phyloP scores from a whole-genome alignment of 2,329 filamentous ascomycete species.

The Penicillium brasilianum region DNA sequence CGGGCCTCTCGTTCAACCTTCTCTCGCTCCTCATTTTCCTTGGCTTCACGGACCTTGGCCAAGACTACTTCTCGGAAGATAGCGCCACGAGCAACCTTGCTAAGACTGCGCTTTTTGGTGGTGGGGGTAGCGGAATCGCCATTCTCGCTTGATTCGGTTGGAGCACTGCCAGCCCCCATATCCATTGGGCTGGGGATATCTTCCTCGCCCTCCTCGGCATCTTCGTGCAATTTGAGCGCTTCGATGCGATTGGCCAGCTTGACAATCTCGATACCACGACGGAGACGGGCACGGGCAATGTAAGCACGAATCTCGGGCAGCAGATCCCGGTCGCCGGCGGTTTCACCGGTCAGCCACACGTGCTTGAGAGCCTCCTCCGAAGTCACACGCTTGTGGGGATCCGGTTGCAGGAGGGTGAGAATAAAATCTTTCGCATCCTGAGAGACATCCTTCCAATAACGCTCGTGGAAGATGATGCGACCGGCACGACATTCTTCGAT shows the following conservation, averaged over 20 bases:
- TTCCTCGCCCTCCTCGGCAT: constrained; percentile 70
- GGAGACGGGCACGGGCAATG: constrained; percentile 87
- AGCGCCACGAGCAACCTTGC: constrained; percentile 66
- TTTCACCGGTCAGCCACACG: constrained; percentile 88
- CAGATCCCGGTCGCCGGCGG: constrained; percentile 93
- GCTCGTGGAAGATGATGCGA: constrained; percentile 90
- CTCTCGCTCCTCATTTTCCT: constrained; percentile 78
- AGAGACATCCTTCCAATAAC: constrained; percentile 98
- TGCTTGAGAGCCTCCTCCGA: constrained; percentile 82
- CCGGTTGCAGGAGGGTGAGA: constrained; percentile 74
- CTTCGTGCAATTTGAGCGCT: constrained; percentile 88
- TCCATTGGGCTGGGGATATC: constrained; percentile 64
- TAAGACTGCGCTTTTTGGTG: constrained; percentile 59
- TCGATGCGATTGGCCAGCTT: constrained; percentile 96
- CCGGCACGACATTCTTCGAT: constrained; percentile 90
- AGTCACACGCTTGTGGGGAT: constrained; percentile 75
- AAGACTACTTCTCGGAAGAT: constrained; percentile 95
- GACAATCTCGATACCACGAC: constrained; percentile 92
- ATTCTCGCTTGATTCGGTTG: constrained; percentile 23
- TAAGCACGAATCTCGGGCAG: constrained; percentile 95
- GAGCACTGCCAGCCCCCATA: constrained; percentile 62
- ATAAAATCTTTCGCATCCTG: constrained; percentile 96
- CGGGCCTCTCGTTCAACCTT: constrained; percentile 66
- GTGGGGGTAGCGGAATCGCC: constrained; percentile 29
- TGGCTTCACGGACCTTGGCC: constrained; percentile 91